Conservation (phyloP, 106 monocot genomes). For the Apostasia ramifera region DNA sequence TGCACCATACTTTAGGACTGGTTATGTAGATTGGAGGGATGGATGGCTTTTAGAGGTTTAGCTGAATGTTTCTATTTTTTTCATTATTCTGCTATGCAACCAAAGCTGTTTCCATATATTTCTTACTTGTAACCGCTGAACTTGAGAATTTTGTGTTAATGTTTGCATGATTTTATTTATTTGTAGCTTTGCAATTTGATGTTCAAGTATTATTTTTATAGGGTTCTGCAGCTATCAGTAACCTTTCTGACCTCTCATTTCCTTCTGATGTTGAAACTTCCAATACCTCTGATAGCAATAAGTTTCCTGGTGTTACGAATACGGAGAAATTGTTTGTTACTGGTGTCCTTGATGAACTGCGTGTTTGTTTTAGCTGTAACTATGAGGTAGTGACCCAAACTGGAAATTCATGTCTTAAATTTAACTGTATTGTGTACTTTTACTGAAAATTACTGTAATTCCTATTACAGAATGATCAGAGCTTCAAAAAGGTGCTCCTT, state of each 20-base stretch:
- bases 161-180: too few relatives aligned
- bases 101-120: too few relatives aligned
- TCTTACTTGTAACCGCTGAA: too few relatives aligned
- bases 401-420: not conserved
- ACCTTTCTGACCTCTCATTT: slow-evolving; percentile 46
- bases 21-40: too few relatives aligned
- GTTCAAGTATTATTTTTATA: slow-evolving; percentile 21
- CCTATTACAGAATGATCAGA: slow-evolving; percentile 45
- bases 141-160: too few relatives aligned
- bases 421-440: not conserved
- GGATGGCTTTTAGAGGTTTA: too few relatives aligned
- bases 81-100: too few relatives aligned
- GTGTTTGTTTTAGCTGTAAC: slow-evolving; percentile 60
- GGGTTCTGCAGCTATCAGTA: slow-evolving; percentile 65
- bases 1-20: too few relatives aligned
- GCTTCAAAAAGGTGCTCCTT: slow-evolving; percentile 55
- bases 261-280: slow-evolving; percentile 7
- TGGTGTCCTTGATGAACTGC: slow-evolving; percentile 90
- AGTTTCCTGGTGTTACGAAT: slow-evolving; percentile 10
- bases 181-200: too few relatives aligned
- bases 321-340: slow-evolving; percentile 84
- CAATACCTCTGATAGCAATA: slow-evolving; percentile 16
- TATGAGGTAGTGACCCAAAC: slow-evolving; percentile 44
- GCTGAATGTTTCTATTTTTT: too few relatives aligned
- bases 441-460: not conserved